phyloP scores from a whole-genome alignment of 2,329 filamentous ascomycete genomes.

The Hypoxylon sp. region DNA sequence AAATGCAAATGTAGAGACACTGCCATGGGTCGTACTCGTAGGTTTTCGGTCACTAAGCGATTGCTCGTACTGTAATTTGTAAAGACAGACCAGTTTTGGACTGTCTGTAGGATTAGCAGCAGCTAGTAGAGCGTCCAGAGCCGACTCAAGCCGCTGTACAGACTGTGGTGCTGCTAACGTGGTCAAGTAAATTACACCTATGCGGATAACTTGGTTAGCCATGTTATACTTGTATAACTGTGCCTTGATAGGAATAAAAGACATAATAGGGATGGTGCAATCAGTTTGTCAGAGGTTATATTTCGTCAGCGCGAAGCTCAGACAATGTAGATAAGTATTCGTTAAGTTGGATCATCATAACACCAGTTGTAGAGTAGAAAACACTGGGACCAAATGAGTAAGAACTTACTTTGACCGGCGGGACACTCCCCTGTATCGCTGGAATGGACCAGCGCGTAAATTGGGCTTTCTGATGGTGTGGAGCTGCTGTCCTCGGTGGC shows the following conservation, averaged over 20 bases:
- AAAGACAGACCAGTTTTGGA: slow-evolving; percentile 59
- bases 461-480: slow-evolving; percentile 59
- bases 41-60: slow-evolving; percentile 51
- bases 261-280: slow-evolving; percentile 59
- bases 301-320: slow-evolving; percentile 91
- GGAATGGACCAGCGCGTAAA: slow-evolving; percentile 81
- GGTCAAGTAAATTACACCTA: slow-evolving; percentile 59
- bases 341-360: slow-evolving; percentile 86
- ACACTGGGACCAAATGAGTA: slow-evolving; percentile 29
- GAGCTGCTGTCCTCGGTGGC: slow-evolving; percentile 55
- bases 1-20: slow-evolving; percentile 66
- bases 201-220: slow-evolving; percentile 40
- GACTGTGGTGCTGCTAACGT: slow-evolving; percentile 58
- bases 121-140: slow-evolving; percentile 61
- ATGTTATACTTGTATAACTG: background rate
- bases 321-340: slow-evolving; percentile 99
- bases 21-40: slow-evolving; percentile 55
- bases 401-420: slow-evolving; percentile 85
- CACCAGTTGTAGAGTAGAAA: slow-evolving; percentile 57
- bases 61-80: slow-evolving; percentile 71
- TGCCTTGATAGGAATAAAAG: slow-evolving; percentile 29
- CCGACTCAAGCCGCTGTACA: slow-evolving; percentile 56
- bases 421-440: slow-evolving; percentile 96
- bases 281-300: slow-evolving; percentile 91
- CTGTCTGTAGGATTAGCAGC: slow-evolving; percentile 49